Conservation (phyloP, 495 filamentous ascomycete species). For the Neurospora sp. region DNA sequence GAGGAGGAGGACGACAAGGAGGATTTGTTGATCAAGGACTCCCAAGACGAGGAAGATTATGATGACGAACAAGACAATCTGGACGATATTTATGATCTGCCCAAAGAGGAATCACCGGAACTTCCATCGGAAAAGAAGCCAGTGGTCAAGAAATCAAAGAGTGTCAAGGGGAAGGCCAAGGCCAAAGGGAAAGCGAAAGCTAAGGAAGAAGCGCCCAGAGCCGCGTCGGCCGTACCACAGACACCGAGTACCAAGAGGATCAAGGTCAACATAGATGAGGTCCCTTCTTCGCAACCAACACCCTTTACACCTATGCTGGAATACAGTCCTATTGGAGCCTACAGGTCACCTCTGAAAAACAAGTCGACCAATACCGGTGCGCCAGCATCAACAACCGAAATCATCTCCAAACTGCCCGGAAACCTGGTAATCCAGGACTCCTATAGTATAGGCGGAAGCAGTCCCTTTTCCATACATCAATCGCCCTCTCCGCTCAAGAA, state of each 20-base stretch:
- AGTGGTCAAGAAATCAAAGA: slow-evolving; percentile 2
- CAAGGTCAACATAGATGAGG: slow-evolving; percentile 23
- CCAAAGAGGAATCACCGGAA: background rate
- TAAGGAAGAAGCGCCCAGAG: background rate
- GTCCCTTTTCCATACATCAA: slow-evolving; percentile 7
- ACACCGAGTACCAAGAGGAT: slow-evolving; percentile 26
- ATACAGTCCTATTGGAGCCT: slow-evolving; percentile 12
- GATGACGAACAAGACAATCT: background rate
- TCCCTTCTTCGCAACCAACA: slow-evolving; percentile 31
- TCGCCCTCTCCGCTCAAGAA: slow-evolving; percentile 1
- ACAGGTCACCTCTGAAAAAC: slow-evolving; percentile 25
- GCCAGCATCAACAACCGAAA: slow-evolving; percentile 17
- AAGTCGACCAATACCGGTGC: slow-evolving; percentile 26
- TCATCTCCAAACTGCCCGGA: slow-evolving; percentile 15
- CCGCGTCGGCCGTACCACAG: slow-evolving; percentile 8
- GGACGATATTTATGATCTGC: background rate
- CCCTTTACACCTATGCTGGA: slow-evolving; percentile 24
- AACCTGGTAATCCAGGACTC: slow-evolving; percentile 29
- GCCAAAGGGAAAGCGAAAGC: background rate
- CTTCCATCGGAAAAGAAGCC: background rate
- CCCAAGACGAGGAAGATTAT: slow-evolving; percentile 21
- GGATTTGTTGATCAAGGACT: slow-evolving; percentile 24
- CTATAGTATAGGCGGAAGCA: slow-evolving; percentile 22
- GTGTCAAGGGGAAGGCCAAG: background rate
- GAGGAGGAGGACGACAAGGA: slow-evolving; percentile 9